These are phyloP conservation scores for Pythium angustatum DNA, from an alignment of 352 stramenopile species.

Conservation along the genomic window DNA sequence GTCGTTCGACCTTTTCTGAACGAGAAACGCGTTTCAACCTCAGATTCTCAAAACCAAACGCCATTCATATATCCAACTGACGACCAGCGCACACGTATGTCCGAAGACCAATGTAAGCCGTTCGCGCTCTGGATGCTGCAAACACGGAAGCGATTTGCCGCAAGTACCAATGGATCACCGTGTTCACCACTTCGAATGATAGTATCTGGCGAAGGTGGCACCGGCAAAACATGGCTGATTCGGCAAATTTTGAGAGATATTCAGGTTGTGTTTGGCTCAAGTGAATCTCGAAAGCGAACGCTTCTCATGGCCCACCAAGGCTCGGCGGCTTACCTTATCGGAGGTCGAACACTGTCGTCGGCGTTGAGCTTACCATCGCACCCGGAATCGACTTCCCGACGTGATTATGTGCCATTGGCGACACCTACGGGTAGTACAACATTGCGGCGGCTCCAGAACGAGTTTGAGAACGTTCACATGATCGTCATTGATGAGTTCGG, in stretches of 20 bases:
- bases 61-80: conserved; percentile 13
- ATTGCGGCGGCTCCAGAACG: conserved; percentile 6
- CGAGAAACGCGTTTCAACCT: too few species aligned
- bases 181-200: conserved; percentile 4
- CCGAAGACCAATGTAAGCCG: conserved; percentile 5
- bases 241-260: conserved; percentile 10
- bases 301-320: conserved; percentile 14
- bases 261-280: neutral
- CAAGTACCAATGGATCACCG: neutral
- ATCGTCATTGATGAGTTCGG: conserved; percentile 22
- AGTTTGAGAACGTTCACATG: conserved; percentile 5
- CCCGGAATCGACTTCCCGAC: neutral
- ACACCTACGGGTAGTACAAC: neutral
- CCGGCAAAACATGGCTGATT: conserved; percentile 13
- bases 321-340: conserved; percentile 10
- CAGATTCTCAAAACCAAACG: too few species aligned
- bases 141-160: neutral
- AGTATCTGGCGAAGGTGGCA: conserved; percentile 10
- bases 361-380: neutral
- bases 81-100: neutral
- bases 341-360: conserved; percentile 2
- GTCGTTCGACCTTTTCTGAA: too few species aligned
- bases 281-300: neutral
- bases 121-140: conserved; percentile 11
- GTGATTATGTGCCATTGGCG: neutral